Conservation (phyloP, 495 filamentous ascomycete species). For the Penicillium ucsense region DNA sequence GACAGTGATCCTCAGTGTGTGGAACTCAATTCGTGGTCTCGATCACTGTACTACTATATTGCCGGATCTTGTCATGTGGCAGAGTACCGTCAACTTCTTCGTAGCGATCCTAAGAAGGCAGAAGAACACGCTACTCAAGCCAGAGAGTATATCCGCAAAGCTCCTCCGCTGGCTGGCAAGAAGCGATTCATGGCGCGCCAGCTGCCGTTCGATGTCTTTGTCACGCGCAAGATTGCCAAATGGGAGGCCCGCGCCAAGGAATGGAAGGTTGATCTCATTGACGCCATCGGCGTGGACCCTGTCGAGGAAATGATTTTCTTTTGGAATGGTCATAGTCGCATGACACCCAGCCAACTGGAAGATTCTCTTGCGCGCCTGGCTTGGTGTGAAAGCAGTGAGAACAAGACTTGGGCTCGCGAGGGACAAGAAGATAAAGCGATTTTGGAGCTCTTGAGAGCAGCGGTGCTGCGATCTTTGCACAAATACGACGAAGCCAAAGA, state of each 20-base stretch:
- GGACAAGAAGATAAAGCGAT: conserved; percentile 66
- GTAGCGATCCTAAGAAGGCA: conserved; percentile 39
- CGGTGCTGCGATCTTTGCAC: conserved; percentile 53
- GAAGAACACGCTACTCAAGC: conserved; percentile 52
- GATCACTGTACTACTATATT: conserved; percentile 82
- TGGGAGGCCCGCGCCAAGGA: conserved; percentile 75
- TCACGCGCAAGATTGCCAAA: conserved; percentile 74
- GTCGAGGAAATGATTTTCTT: conserved; percentile 93
- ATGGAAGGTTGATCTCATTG: conserved; percentile 59
- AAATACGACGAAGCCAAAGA: conserved; percentile 53
- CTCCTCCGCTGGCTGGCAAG: conserved; percentile 67
- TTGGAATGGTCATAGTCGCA: conserved; percentile 77
- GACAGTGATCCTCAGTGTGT: conserved; percentile 41
- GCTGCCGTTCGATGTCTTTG: conserved; percentile 85
- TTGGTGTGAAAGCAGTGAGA: conserved; percentile 55
- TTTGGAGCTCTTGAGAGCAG: conserved; percentile 54
- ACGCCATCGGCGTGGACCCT: conserved; percentile 76
- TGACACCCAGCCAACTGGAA: conserved; percentile 55
- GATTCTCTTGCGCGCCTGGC: conserved; percentile 50
- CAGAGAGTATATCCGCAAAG: conserved; percentile 57
- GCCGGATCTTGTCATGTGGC: conserved; percentile 70
- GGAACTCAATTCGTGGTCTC: conserved; percentile 85
- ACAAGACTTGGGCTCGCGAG: conserved; percentile 47
- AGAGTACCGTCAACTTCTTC: conserved; percentile 54
- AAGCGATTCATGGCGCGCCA: conserved; percentile 85